phyloP scores from a whole-genome alignment of 192 early-diverging fungal genomes.

The Coemansia sp. region DNA sequence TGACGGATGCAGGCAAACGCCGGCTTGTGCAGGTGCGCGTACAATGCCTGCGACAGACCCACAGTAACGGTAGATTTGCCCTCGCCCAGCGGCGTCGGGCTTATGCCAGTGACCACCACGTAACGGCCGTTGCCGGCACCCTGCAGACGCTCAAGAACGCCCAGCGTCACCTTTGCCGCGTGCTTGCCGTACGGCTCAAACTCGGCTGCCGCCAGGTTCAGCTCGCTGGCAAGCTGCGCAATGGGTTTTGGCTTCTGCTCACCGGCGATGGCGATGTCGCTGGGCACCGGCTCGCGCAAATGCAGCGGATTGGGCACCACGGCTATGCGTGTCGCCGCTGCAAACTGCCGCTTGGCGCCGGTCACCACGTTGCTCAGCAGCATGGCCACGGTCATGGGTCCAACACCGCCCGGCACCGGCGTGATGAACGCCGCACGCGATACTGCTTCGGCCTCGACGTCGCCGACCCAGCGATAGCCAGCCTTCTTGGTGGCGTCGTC shows the following conservation, averaged over 20 bases:
- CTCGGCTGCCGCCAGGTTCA: slow-evolving; percentile 77
- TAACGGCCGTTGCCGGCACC: slow-evolving; percentile 83
- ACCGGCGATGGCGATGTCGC: slow-evolving; percentile 93
- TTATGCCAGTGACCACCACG: slow-evolving; percentile 96
- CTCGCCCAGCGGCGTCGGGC: slow-evolving; percentile 97
- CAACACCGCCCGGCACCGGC: slow-evolving; percentile 98
- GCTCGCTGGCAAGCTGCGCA: slow-evolving; percentile 74
- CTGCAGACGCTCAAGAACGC: slow-evolving; percentile 81
- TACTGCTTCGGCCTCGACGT: slow-evolving; percentile 78
- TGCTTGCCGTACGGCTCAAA: slow-evolving; percentile 84
- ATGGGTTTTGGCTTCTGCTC: slow-evolving; percentile 88
- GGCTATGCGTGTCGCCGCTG: slow-evolving; percentile 51
- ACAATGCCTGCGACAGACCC: slow-evolving; percentile 93
- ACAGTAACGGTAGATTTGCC: slow-evolving; percentile 98
- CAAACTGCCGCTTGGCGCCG: slow-evolving; percentile 74
- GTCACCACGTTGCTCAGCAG: slow-evolving; percentile 86
- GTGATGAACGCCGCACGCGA: slow-evolving; percentile 82
- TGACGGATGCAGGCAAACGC: slow-evolving; percentile 97
- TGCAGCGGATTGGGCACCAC: slow-evolving; percentile 65
- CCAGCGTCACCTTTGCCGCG: slow-evolving; percentile 89
- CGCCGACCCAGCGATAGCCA: slow-evolving; percentile 90
- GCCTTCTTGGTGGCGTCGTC: slow-evolving; percentile 86
- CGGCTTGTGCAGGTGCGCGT: slow-evolving; percentile 83
- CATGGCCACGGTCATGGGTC: slow-evolving; percentile 99
- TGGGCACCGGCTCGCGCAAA: slow-evolving; percentile 81